These are phyloP conservation scores for Calonectria leucothoes DNA, from an alignment of 2,329 filamentous ascomycete genomes.

Conservation along the genomic window DNA sequence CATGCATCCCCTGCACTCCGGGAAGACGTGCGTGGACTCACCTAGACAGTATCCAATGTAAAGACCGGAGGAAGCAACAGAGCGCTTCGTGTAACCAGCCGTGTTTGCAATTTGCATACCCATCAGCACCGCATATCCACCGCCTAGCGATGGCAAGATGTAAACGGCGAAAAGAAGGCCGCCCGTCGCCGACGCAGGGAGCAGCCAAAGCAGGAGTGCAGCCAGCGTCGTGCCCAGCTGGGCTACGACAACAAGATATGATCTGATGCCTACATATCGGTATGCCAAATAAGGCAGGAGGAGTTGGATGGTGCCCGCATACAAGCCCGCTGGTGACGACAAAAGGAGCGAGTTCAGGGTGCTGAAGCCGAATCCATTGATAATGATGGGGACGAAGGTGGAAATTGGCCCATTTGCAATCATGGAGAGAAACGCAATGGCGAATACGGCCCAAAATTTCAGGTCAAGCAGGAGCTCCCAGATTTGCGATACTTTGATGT, in stretches of 20 bases:
- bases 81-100: conserved; percentile 63
- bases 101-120: conserved; percentile 58
- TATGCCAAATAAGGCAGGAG: conserved; percentile 54
- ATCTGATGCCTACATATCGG: conserved; percentile 46
- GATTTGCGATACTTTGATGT: conserved; percentile 57
- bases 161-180: conserved; percentile 60
- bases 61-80: conserved; percentile 59
- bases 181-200: conserved; percentile 41
- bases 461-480: conserved; percentile 47
- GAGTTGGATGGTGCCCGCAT: conserved; percentile 51
- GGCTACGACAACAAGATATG: conserved; percentile 53
- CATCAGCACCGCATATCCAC: conserved; percentile 60
- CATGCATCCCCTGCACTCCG: no score
- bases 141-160: conserved; percentile 57
- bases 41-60: conserved; percentile 64
- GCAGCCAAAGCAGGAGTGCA: conserved; percentile 30
- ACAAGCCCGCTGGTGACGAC: conserved; percentile 47
- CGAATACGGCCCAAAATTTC: conserved; percentile 55
- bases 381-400: conserved; percentile 58
- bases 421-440: conserved; percentile 50
- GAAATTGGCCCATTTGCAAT: conserved; percentile 58
- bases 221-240: conserved; percentile 54
- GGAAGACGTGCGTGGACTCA: not conserved
- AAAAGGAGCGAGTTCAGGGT: conserved; percentile 56
- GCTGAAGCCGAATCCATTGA: conserved; percentile 57